phyloP scores from a whole-genome alignment of 208 protist genomes.

The Leishmania tarentolae region DNA sequence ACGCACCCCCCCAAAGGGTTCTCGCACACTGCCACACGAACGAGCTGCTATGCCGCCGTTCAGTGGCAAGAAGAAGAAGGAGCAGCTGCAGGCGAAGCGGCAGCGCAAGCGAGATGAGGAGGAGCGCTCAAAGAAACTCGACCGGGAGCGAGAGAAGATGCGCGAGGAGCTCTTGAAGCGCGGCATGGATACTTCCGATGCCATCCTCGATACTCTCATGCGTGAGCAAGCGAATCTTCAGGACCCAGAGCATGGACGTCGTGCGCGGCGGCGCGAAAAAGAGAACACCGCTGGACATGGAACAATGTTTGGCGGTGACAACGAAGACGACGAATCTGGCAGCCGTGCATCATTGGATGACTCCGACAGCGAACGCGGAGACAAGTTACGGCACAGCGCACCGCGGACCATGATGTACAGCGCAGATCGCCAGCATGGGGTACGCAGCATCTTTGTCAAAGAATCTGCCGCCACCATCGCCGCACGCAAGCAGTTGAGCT shows the following conservation, averaged over 20 bases:
- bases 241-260: constrained; percentile 11
- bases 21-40: not conserved
- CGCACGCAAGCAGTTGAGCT: constrained; percentile 52
- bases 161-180: constrained; percentile 25
- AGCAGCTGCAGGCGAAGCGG: constrained; percentile 89
- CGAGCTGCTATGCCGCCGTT: constrained; percentile 59
- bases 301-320: not conserved
- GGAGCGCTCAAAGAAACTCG: constrained; percentile 20
- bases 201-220: constrained; percentile 19
- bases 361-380: not conserved
- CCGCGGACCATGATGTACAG: constrained; percentile 50
- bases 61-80: constrained; percentile 92
- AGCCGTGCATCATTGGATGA: not conserved
- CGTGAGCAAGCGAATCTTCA: constrained; percentile 12
- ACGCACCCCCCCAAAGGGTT: not conserved
- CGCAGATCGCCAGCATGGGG: constrained; percentile 53
- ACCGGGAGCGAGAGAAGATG: constrained; percentile 32
- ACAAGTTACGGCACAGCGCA: not conserved
- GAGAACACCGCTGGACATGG: constrained; percentile 7
- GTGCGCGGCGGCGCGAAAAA: constrained; percentile 5
- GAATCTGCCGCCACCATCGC: constrained; percentile 67
- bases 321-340: not conserved
- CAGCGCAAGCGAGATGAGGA: constrained; percentile 70
- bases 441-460: constrained; percentile 81
- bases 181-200: constrained; percentile 28